A percentile compares a stretch with the other conserved stretches of the same genome.
Conservation (phyloP, 2,329 filamentous ascomycete genomes). For the Venturia pyrina region DNA sequence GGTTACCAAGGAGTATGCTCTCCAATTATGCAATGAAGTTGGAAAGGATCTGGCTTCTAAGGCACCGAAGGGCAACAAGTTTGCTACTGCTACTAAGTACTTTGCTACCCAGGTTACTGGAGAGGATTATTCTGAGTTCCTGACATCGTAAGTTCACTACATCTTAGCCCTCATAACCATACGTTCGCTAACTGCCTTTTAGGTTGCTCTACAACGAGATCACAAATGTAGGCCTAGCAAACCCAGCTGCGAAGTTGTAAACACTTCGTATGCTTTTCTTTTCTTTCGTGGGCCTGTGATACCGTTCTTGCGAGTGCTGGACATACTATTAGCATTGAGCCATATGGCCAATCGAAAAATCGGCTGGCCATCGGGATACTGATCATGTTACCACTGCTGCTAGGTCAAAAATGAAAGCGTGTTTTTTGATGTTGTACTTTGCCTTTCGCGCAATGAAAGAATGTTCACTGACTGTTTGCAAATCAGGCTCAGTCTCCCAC, state of each 20-base stretch:
- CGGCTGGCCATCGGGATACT: not conserved
- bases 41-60: slow-evolving; percentile 63
- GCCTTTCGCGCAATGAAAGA: not conserved
- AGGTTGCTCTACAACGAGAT: slow-evolving; percentile 85
- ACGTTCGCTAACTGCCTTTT: slow-evolving; percentile 15
- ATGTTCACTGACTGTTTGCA: not conserved
- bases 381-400: not conserved
- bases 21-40: slow-evolving; percentile 79
- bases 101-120: slow-evolving; percentile 89
- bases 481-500: not conserved
- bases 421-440: not conserved
- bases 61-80: slow-evolving; percentile 84
- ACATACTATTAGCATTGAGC: not conserved
- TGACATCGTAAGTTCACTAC: slow-evolving; percentile 60
- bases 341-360: not conserved
- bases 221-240: slow-evolving; percentile 58
- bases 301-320: not conserved
- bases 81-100: slow-evolving; percentile 79
- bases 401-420: not conserved
- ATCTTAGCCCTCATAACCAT: slow-evolving; percentile 10
- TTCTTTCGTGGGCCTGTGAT: not conserved
- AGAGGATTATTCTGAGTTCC: slow-evolving; percentile 94
- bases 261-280: not conserved
- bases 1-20: slow-evolving; percentile 84
- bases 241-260: slow-evolving; percentile 41